A percentile compares a stretch with the other conserved stretches of the same genome.
Conservation (phyloP, 257 asterid species). For the Solanum piurae region DNA sequence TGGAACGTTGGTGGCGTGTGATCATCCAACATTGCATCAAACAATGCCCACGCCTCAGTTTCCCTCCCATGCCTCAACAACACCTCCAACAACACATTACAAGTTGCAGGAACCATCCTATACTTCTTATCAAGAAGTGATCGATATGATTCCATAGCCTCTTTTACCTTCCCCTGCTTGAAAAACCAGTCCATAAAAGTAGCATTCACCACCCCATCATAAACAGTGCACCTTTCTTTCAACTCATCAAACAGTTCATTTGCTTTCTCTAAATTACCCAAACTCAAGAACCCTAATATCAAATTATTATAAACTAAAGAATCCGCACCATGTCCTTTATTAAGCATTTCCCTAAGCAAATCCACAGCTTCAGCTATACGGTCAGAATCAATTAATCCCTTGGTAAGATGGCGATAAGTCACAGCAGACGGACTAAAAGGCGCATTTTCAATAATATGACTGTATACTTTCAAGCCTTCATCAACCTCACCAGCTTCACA, state of each 20-base stretch:
- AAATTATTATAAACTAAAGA: slow-evolving; percentile 77
- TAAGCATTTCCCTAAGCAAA: slow-evolving; percentile 68
- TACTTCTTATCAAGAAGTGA: slow-evolving; percentile 49
- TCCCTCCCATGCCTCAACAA: slow-evolving; percentile 62
- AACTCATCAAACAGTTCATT: slow-evolving; percentile 68
- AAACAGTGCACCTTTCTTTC: slow-evolving; percentile 72
- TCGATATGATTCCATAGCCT: slow-evolving; percentile 76
- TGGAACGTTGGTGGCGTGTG: slow-evolving; percentile 85
- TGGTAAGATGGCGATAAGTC: slow-evolving; percentile 73
- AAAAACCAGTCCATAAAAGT: slow-evolving; percentile 91
- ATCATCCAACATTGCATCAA: slow-evolving; percentile 70
- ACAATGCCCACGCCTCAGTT: slow-evolving; percentile 75
- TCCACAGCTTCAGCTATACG: slow-evolving; percentile 51
- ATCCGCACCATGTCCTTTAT: slow-evolving; percentile 86
- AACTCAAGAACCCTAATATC: slow-evolving; percentile 61
- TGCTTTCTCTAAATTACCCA: slow-evolving; percentile 67
- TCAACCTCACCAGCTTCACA: slow-evolving; percentile 71
- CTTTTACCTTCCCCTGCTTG: slow-evolving; percentile 61
- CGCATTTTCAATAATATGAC: slow-evolving; percentile 42
- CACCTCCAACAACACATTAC: slow-evolving; percentile 67
- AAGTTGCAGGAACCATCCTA: slow-evolving; percentile 65
- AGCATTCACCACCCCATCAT: slow-evolving; percentile 79
- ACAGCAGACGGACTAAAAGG: slow-evolving; percentile 69
- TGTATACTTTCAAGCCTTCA: slow-evolving; percentile 44
- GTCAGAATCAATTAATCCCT: slow-evolving; percentile 56